Base-by-base conservation (phyloP, 768 basidiomycete genomes). In the Amanita jacksonii region DNA sequence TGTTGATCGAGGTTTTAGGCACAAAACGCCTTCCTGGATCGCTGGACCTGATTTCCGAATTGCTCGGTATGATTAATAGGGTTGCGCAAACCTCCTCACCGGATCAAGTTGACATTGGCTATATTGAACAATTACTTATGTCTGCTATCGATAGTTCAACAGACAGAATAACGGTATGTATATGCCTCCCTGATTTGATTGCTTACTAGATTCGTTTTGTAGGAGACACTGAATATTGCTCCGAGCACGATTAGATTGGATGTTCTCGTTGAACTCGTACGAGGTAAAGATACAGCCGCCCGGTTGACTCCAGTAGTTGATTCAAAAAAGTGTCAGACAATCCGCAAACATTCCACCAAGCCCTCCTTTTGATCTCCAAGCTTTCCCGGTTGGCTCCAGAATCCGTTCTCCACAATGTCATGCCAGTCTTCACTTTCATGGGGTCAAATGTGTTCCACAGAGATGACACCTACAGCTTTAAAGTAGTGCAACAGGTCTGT, bases 341-440 rank as follows among this genome's bases (percentile, higher is more conserved):
- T 54, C 93, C 94, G 1, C 92, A 97, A 56, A 94, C 89, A 0
- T 92, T 92, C 66, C 81, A 97, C 52, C 87, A 94, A 59, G 90
- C 91, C 0, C 67, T 98, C 2, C 70, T 97, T 19, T 70, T 98
- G 24, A 83, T 96, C 62, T 83, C 91, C 4, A 83, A 72, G 49
- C 62, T 98, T 44, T 86, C 90, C 2, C 75, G 81, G 13, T 68
- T 97, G 27, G 81, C 84, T 0, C 92, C 94, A 0, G 89, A 93
- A 45, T 86, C 90, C 8, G 89, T 94, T 23, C 69, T 98, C 9
- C 89, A 87, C 56, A 91, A 94, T 52, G 75, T 97, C 40, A 96
- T 99, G 89, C 94, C 96, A 3, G 81, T 99, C 35, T 98, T 99
- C 68, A 97, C 93, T 0, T 98, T 97, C 65, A 97, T 98, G 90